Evolutionary conservation across 345 rosid species (phyloP), one percentile per base, ranked within the genome.

Genomic region (Populus simonii): DNA sequence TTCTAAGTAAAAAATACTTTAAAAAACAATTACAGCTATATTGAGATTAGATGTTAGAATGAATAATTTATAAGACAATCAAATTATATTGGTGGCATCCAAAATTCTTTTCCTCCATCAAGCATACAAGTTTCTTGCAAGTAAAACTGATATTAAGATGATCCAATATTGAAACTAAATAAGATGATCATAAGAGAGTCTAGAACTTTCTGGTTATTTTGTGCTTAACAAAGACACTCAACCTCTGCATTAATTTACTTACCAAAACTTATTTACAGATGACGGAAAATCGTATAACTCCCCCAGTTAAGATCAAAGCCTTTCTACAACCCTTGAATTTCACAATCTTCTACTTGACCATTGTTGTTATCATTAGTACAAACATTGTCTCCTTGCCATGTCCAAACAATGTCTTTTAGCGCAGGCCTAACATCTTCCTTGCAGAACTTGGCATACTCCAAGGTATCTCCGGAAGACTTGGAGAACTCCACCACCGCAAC

Each of bases 331-430:
- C 13, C 6, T 22, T 63, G 38, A 16, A 73, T 22, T 18, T 65
- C 71, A 71, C 18, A 23, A 15, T 70, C 68, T 27, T 53, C 62
- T 7, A 12, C 67, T 13, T 43, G 69, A 20, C 51, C 45, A 7
- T 8, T 51, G 49, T 25, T 35, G 57, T 70, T 25, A 10, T 57
- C 63, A 31, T 69, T 29, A 39, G 71, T 83, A 35, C 84, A 68
- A 31, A 67, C 82, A 39, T 71, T 72, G 79, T 92, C 98, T 5
- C 98, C 98, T 84, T 90, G 96, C 98, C 98, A 94, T 16, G 90
- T 86, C 96, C 97, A 94, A 4, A 91, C 97, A 8, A 94, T 88
- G 74, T 82, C 85, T 68, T 82, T 82, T 35, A 82, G 20, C 1
- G 80, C 82, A 25, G 85, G 85, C 82, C 85, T 72, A 3, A 68